Percentiles rank a stretch among this genome's conserved stretches.
These are phyloP conservation scores for Pyrenopolyporus hunteri DNA, from an alignment of 495 filamentous ascomycete genomes.

Conservation along the genomic window DNA sequence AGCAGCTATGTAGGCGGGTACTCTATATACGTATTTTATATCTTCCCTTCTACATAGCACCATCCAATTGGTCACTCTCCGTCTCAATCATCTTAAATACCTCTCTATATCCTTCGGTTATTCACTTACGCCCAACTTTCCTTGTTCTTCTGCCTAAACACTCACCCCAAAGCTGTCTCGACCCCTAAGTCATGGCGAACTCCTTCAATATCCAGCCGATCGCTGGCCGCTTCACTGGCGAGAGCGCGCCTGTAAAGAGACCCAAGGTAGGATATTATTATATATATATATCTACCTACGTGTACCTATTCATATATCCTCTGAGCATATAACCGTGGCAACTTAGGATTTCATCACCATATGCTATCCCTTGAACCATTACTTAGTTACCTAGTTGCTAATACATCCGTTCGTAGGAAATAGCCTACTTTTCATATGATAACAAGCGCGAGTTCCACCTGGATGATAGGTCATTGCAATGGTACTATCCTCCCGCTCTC, in stretches of 20 bases:
- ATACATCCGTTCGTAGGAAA: conserved; percentile 63
- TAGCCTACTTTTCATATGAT: conserved; percentile 91
- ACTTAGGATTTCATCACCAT: background rate
- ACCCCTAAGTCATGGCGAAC: conserved; percentile 35
- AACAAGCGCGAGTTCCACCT: conserved; percentile 74
- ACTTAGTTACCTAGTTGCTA: conserved; percentile 3
- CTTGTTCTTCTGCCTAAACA: no score
- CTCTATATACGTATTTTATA: no score
- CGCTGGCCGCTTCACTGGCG: conserved; percentile 62
- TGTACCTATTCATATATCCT: no score
- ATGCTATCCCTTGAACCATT: no score
- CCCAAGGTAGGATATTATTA: conserved; percentile 65
- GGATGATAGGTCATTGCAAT: conserved; percentile 77
- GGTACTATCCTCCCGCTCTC: conserved; percentile 83
- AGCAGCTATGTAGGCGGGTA: background rate
- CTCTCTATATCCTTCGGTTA: no score
- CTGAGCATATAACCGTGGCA: conserved; percentile 17
- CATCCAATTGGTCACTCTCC: no score
- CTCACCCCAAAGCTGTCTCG: background rate
- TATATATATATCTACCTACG: no score
- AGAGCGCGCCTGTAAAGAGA: conserved; percentile 67
- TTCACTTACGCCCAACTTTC: no score
- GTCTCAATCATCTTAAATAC: no score
- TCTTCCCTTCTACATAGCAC: no score
- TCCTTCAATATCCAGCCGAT: conserved; percentile 70